Conservation (phyloP, 202 grass and related monocot species). For the Panicum virgatum region DNA sequence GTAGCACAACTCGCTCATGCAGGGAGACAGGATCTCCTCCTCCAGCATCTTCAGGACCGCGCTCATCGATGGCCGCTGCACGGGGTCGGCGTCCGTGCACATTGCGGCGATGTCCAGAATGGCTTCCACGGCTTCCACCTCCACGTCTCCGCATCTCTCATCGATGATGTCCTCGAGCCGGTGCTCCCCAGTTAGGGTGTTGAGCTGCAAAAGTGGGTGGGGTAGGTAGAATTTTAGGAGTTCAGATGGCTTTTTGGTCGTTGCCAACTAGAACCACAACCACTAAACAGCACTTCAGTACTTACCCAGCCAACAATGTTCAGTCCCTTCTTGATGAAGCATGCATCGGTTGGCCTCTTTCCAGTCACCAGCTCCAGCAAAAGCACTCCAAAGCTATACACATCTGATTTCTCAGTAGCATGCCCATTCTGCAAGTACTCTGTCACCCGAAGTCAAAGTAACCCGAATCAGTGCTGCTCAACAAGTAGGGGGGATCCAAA, state of each 20-base stretch:
- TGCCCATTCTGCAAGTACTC: conserved; percentile 87
- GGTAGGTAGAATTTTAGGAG: too few relatives aligned
- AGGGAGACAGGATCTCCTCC: conserved; percentile 90
- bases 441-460: conserved; percentile 29
- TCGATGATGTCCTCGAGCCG: conserved; percentile 85
- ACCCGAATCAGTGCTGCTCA: not conserved
- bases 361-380: conserved; percentile 86
- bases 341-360: conserved; percentile 81
- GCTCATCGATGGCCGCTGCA: conserved; percentile 73
- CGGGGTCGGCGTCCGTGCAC: conserved; percentile 83
- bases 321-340: conserved; percentile 82
- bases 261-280: not conserved
- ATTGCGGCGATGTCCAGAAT: conserved; percentile 92
- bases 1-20: conserved; percentile 68
- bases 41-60: conserved; percentile 89
- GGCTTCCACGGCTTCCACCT: conserved; percentile 77
- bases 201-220: conserved; percentile 56
- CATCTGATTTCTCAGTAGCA: conserved; percentile 86
- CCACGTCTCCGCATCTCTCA: conserved; percentile 51
- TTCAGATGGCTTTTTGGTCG: not conserved
- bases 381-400: conserved; percentile 91
- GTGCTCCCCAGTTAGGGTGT: conserved; percentile 72
- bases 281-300: not conserved
- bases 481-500: not conserved
- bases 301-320: conserved; percentile 97